These are phyloP conservation scores for Torulaspora microellipsoides DNA, from an alignment of 805 yeast genomes.

Conservation along the genomic window DNA sequence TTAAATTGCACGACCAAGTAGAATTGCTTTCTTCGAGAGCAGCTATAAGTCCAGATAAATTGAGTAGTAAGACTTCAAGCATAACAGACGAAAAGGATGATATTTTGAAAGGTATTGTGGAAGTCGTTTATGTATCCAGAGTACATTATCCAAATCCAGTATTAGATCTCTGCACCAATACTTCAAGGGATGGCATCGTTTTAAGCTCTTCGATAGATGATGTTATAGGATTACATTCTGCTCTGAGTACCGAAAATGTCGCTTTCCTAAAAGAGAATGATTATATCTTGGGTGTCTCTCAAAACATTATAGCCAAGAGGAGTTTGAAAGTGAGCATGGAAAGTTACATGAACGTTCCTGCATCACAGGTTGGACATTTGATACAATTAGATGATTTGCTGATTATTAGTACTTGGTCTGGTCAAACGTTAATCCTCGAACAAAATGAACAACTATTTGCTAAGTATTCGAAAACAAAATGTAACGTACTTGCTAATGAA, in stretches of 20 bases:
- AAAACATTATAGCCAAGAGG: neutral
- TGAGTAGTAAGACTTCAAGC: neutral
- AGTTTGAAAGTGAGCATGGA: neutral
- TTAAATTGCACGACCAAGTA: constrained; percentile 9
- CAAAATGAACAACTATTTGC: neutral
- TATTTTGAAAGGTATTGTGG: constrained; percentile 1
- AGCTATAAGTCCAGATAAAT: neutral
- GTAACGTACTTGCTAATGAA: constrained; percentile 21
- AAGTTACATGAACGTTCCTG: constrained; percentile 4
- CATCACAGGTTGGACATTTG: constrained; percentile 17
- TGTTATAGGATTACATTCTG: constrained; percentile 15
- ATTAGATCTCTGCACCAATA: constrained; percentile 11
- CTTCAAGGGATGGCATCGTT: constrained; percentile 3
- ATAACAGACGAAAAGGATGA: neutral
- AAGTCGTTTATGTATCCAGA: constrained; percentile 23
- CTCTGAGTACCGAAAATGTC: neutral
- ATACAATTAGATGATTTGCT: constrained; percentile 5
- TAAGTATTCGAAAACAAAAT: constrained; percentile 19
- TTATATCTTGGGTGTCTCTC: neutral
- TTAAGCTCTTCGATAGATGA: constrained; percentile 23
- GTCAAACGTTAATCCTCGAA: constrained; percentile 17
- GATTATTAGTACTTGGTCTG: constrained; percentile 24
- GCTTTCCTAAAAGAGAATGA: neutral
- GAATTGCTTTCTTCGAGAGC: neutral
- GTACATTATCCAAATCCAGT: constrained; percentile 31